Percentiles rank a stretch among this genome's conserved stretches.
These are phyloP conservation scores for Lentinus brumalis DNA, from an alignment of 768 basidiomycete species.

Conservation along the genomic window DNA sequence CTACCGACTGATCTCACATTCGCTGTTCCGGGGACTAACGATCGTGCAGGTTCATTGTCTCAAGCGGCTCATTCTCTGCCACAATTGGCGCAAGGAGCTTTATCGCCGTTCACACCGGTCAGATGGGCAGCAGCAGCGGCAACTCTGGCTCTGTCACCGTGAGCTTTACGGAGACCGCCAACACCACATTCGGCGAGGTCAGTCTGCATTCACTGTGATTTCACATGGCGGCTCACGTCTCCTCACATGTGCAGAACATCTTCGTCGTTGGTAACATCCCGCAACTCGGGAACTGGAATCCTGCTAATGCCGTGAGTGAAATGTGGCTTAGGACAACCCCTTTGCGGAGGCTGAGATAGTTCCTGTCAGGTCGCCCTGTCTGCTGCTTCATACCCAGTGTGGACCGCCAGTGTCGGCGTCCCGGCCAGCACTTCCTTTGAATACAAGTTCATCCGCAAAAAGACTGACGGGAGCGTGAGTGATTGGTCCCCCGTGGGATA, in stretches of 20 bases:
- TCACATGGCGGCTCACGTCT: neutral
- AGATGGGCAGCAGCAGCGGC: conserved; percentile 22
- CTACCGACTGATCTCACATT: neutral
- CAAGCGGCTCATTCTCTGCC: conserved; percentile 50
- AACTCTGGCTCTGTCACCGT: conserved; percentile 42
- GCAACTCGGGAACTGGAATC: conserved; percentile 55
- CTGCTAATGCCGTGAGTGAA: conserved; percentile 45
- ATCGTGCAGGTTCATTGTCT: conserved; percentile 46
- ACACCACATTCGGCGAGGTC: conserved; percentile 60
- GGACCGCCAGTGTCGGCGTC: conserved; percentile 52
- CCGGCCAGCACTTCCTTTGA: conserved; percentile 52
- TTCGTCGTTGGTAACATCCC: conserved; percentile 59
- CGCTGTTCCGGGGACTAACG: neutral
- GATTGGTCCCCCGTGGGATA: no score
- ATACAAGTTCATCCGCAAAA: conserved; percentile 65
- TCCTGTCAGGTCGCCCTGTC: conserved; percentile 48
- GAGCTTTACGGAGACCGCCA: conserved; percentile 55
- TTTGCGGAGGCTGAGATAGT: no score
- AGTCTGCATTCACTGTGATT: conserved; percentile 8
- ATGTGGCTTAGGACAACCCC: neutral
- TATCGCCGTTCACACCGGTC: conserved; percentile 56
- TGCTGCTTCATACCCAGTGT: conserved; percentile 53
- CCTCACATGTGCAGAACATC: conserved; percentile 47
- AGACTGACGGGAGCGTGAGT: conserved; percentile 50
- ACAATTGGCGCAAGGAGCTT: conserved; percentile 54